A percentile compares a stretch with the other conserved stretches of the same genome.
phyloP scores from a whole-genome alignment of 139 green algal species.

The Nannochloris sp. region DNA sequence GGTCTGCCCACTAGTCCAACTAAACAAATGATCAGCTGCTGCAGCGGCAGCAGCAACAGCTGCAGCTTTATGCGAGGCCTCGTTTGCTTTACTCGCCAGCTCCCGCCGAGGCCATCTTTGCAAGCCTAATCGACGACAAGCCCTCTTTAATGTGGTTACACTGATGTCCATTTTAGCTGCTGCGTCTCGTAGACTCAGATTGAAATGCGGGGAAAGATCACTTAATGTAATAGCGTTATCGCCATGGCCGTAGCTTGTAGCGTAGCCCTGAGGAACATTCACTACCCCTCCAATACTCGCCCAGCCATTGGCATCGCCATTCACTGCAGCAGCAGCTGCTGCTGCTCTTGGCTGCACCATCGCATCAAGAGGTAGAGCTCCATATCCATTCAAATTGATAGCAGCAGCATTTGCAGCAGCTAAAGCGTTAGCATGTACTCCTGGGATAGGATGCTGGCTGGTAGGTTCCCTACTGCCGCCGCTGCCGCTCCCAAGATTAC shows the following conservation, averaged over 20 bases:
- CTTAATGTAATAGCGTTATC: not conserved
- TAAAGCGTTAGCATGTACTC: slow-evolving; percentile 52
- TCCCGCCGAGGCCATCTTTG: slow-evolving; percentile 42
- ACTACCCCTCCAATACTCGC: no score
- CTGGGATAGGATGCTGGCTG: slow-evolving; percentile 20
- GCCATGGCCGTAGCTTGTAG: not conserved
- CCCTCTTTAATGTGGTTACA: slow-evolving; percentile 40
- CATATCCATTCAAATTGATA: not conserved
- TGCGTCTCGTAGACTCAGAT: slow-evolving; percentile 31
- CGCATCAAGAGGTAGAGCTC: not conserved
- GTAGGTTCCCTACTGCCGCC: slow-evolving; percentile 1
- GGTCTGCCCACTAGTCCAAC: not conserved
- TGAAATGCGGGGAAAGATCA: slow-evolving; percentile 25
- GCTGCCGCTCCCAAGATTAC: not conserved
- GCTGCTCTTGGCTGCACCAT: not conserved
- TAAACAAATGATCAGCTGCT: not conserved
- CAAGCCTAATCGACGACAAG: slow-evolving; percentile 24
- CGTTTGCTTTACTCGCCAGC: slow-evolving; percentile 24
- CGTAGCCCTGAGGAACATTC: no score
- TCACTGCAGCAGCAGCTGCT: not conserved
- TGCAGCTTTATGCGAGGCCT: not conserved
- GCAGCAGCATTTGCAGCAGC: not conserved
- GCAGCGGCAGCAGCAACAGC: not conserved
- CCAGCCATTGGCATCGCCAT: not conserved
- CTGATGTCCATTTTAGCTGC: slow-evolving; percentile 37